These are phyloP conservation scores for Tetrahymena borealis DNA, from an alignment of 73 alveolate genomes.

Conservation along the genomic window DNA sequence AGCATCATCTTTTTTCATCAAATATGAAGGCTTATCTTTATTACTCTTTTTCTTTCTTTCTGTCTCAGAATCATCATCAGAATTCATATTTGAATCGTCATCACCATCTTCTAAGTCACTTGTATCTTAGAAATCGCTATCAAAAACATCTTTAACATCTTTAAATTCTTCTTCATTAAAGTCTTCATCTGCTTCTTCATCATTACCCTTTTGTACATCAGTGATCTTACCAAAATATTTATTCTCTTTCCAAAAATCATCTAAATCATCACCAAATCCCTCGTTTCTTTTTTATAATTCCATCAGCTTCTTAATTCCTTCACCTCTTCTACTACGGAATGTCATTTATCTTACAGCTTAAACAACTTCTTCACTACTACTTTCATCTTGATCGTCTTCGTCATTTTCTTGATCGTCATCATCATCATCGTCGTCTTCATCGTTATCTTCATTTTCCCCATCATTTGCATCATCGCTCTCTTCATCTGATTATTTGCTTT, in stretches of 20 bases:
- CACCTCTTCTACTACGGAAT: neutral
- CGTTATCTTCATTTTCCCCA: neutral
- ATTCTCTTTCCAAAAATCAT: neutral
- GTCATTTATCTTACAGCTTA: neutral
- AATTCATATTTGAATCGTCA: neutral
- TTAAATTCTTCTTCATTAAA: neutral
- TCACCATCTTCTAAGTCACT: neutral
- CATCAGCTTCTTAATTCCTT: neutral
- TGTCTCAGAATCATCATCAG: neutral
- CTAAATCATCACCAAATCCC: neutral
- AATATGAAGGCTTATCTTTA: neutral
- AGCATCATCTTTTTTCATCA: neutral
- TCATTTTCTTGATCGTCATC: neutral
- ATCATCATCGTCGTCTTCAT: neutral
- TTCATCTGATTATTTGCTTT: neutral
- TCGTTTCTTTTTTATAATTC: neutral
- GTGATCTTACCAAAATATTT: neutral
- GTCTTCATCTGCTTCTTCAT: neutral
- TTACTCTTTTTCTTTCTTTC: neutral
- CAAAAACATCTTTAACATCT: neutral
- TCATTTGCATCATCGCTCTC: neutral
- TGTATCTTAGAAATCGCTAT: neutral
- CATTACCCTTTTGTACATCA: neutral
- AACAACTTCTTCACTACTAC: constrained; percentile 1
- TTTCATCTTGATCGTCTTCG: neutral